Percentiles rank a stretch among this genome's conserved stretches.
Conservation (phyloP, 768 basidiomycete genomes). For the Calocera viscosa region DNA sequence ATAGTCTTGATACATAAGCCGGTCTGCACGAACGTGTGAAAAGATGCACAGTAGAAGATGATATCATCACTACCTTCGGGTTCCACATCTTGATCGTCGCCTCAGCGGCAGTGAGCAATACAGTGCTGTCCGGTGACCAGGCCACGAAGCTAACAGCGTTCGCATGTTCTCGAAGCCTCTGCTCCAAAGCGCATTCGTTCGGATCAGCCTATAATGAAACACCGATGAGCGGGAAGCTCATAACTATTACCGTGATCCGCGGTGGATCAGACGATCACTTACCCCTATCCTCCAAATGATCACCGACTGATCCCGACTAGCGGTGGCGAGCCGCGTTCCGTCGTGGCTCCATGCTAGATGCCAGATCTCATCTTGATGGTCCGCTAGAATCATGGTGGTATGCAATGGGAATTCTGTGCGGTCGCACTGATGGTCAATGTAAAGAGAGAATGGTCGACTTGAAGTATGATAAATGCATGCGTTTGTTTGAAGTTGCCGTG, state of each 20-base stretch:
- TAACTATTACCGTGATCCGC: conserved; percentile 9
- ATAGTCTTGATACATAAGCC: conserved; percentile 57
- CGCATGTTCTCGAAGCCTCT: conserved; percentile 59
- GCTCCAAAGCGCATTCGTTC: conserved; percentile 47
- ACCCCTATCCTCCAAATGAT: conserved; percentile 85
- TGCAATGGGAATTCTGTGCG: conserved; percentile 70
- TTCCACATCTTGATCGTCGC: conserved; percentile 81
- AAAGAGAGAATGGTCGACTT: conserved; percentile 59
- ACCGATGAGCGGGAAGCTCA: neutral
- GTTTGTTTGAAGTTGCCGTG: conserved; percentile 63
- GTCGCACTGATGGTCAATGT: conserved; percentile 74
- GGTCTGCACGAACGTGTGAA: conserved; percentile 38
- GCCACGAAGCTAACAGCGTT: conserved; percentile 70
- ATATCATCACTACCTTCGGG: conserved; percentile 48
- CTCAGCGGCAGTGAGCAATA: conserved; percentile 75
- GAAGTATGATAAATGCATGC: conserved; percentile 77
- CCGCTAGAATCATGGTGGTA: conserved; percentile 72
- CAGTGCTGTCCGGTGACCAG: conserved; percentile 83
- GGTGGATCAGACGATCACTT: conserved; percentile 25
- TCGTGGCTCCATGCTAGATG: conserved; percentile 89
- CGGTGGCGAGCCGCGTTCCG: conserved; percentile 72
- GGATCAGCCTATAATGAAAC: conserved; percentile 33
- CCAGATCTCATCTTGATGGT: conserved; percentile 92
- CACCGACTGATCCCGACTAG: conserved; percentile 73
- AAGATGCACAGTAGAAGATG: neutral